Evolutionary conservation across 208 protist genomes (phyloP), one percentile per base, ranked within the genome.

Genomic region (Leishmania guyanensis): DNA sequence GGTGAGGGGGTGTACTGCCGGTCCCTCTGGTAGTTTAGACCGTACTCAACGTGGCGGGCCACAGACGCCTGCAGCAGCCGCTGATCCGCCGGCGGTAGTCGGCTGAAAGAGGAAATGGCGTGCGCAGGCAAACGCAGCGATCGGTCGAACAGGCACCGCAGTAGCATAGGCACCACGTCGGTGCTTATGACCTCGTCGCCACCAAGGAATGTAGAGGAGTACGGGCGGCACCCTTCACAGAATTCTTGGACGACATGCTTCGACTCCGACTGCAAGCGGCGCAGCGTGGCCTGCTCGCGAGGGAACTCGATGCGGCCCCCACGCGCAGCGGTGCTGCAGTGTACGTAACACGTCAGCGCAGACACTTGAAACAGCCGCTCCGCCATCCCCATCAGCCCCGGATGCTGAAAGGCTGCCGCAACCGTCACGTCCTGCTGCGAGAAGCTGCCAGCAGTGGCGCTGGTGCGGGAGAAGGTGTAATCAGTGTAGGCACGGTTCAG

Each of bases 21-120:
- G 58, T 89, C 80, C 65, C 79, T 62, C 69, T 86, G 80, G 85
- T 95, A 97, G 62, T 83, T 84, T 53, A 95, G 85, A 3, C 94
- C 92, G 80, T 95, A 97, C 77, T 81, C 82, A 54, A 86, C 91
- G 80, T 96, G 90, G 1, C 94, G 89, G 54, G 79, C 87, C 46
- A 92, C 86, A 33, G 91, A 70, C 9, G 70, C 82, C n/a, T 81
- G 72, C 78, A 95, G 66, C 75, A 87, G 66, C 39, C 79, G 56
- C 79, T 92, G 83, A 36, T 95, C 90, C 16, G 64, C 78, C 64
- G 54, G 79, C 10, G 79, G 84, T 2, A 92, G 77, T 29, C 83
- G 85, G 16, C 66, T 73, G 36, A 90, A 75, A 75, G 82, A 85
- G n/a, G 82, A 77, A 17, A 92, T 85, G 39, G 85, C 70, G 75